phyloP scores from a whole-genome alignment of 1,139 yeast genomes.

The Hansenula anomala region DNA sequence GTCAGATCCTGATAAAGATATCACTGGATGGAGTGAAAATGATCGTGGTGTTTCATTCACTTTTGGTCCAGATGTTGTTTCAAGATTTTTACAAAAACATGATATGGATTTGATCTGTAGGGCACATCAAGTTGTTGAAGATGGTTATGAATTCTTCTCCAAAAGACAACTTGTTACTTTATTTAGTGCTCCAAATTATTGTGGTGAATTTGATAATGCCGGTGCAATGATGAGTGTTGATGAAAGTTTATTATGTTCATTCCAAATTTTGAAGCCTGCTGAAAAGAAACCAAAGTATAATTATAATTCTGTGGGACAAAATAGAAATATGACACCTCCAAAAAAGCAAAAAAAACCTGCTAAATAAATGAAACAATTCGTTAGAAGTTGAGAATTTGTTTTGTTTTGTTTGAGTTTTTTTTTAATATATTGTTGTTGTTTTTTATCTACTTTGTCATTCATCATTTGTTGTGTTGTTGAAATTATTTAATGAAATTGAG shows the following conservation, averaged over 20 bases:
- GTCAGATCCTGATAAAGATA: constrained; percentile 98
- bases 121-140: constrained; percentile 98
- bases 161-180: constrained; percentile 93
- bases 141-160: constrained; percentile 95
- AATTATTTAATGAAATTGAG: too few relatives aligned
- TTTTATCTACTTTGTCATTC: too few relatives aligned
- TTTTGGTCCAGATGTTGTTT: constrained; percentile 95
- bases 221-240: constrained; percentile 99
- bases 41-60: constrained; percentile 98
- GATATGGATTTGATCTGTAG: constrained; percentile 97
- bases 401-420: neutral
- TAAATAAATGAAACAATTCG: constrained; percentile 29
- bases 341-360: constrained; percentile 65
- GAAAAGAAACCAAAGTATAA: constrained; percentile 82
- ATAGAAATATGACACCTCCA: constrained; percentile 61
- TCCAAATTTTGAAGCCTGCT: constrained; percentile 97
- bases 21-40: constrained; percentile 97
- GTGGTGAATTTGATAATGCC: constrained; percentile 98
- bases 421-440: too few relatives aligned
- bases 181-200: constrained; percentile 94
- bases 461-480: too few relatives aligned
- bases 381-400: neutral
- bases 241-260: constrained; percentile 90
- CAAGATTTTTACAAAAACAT: constrained; percentile 89
- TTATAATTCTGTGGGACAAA: constrained; percentile 42